Conservation (phyloP, 2,329 filamentous ascomycete species). For the Verticillium klebahnii region DNA sequence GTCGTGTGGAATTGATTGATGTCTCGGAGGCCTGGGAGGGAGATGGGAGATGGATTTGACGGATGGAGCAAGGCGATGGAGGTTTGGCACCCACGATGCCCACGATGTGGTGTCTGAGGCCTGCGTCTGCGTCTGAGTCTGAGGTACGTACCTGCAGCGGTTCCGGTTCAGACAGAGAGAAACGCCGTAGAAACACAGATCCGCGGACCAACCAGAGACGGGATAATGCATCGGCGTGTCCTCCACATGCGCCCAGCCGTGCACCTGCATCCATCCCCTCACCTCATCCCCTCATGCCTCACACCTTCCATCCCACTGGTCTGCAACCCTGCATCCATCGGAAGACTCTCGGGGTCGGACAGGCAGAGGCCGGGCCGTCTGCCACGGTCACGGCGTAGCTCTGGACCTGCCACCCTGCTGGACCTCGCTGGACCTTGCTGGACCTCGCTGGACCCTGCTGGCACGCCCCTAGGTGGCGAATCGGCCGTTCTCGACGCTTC, state of each 20-base stretch:
- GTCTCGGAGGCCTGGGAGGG: background rate
- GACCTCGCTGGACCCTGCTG: too few relatives aligned
- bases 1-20: background rate
- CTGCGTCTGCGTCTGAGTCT: too few relatives aligned
- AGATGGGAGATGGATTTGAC: background rate
- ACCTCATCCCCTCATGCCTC: background rate
- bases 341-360: background rate
- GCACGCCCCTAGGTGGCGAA: background rate
- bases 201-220: too few relatives aligned
- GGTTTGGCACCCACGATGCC: too few relatives aligned
- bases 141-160: background rate
- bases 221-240: background rate
- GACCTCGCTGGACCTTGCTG: background rate
- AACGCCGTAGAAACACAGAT: too few relatives aligned
- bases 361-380: background rate
- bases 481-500: background rate
- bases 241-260: background rate
- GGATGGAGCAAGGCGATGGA: too few relatives aligned
- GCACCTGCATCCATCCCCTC: background rate
- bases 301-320: background rate
- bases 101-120: too few relatives aligned
- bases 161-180: background rate
- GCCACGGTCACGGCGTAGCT: background rate
- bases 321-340: background rate
- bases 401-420: background rate